A percentile compares a stretch with the other conserved stretches of the same genome.
These are phyloP conservation scores for Gastrolobium bilobum DNA, from an alignment of 306 rosid genomes.

Conservation along the genomic window DNA sequence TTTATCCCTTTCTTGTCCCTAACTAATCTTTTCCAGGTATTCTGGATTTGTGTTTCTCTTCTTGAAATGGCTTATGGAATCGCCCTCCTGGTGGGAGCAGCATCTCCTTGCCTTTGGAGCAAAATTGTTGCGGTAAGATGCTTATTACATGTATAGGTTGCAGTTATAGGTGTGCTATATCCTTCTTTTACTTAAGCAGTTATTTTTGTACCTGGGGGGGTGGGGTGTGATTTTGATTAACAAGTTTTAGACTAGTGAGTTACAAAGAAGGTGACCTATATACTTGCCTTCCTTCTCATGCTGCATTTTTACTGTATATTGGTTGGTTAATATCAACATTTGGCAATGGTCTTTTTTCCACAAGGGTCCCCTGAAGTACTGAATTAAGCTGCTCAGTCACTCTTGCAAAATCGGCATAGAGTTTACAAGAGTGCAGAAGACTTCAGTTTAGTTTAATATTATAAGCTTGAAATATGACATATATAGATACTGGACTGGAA, in stretches of 20 bases:
- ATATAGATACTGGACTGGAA: conserved; percentile 14
- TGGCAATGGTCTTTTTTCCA: conserved; percentile 2
- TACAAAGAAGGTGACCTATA: conserved; percentile 7
- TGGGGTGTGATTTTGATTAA: conserved; percentile 7
- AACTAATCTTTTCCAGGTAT: conserved; percentile 69
- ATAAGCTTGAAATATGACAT: neutral
- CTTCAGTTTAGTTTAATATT: conserved; percentile 13
- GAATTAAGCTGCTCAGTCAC: neutral
- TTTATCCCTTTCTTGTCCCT: conserved; percentile 36
- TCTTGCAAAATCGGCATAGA: neutral
- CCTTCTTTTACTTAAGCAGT: neutral
- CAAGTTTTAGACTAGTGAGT: neutral
- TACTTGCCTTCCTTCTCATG: conserved; percentile 9
- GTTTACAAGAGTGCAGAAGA: conserved; percentile 11
- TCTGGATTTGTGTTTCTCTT: conserved; percentile 89
- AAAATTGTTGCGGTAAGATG: conserved; percentile 77
- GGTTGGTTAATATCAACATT: conserved; percentile 18
- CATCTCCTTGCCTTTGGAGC: conserved; percentile 81
- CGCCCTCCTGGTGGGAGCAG: conserved; percentile 79
- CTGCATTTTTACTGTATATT: conserved; percentile 20
- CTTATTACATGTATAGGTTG: conserved; percentile 18
- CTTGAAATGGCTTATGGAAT: conserved; percentile 87
- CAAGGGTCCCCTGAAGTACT: neutral
- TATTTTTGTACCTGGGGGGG: neutral
- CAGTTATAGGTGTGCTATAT: conserved; percentile 12